Evolutionary conservation across 495 filamentous ascomycete genomes (phyloP).

Genomic region (Aspergillus leporis): DNA sequence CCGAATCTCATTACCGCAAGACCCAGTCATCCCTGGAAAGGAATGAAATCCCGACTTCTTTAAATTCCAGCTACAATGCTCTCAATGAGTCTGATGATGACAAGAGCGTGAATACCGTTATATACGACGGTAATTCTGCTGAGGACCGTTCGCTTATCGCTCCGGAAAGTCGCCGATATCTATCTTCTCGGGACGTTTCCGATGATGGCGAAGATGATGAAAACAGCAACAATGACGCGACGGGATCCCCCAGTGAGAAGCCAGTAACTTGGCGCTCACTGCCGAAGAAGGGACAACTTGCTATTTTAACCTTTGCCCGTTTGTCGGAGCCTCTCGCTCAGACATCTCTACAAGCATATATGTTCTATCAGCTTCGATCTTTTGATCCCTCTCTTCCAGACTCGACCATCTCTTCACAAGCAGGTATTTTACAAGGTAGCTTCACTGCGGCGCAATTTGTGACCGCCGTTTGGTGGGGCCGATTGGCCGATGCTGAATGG

Average conservation of each 20-base stretch:
- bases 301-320: conserved; percentile 71
- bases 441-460: conserved; percentile 79
- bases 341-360: conserved; percentile 71
- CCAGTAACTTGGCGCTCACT: conserved; percentile 68
- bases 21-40: background rate
- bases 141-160: conserved; percentile 14
- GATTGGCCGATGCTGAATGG: conserved; percentile 66
- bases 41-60: background rate
- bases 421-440: conserved; percentile 70
- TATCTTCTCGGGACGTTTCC: conserved; percentile 18
- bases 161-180: conserved; percentile 19
- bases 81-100: conserved; percentile 12
- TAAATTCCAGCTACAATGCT: background rate
- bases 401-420: conserved; percentile 71
- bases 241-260: conserved; percentile 26
- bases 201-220: conserved; percentile 20
- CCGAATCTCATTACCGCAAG: conserved; percentile 2
- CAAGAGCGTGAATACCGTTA: conserved; percentile 24
- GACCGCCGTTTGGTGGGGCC: conserved; percentile 79
- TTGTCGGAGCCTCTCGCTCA: conserved; percentile 79
- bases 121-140: conserved; percentile 15
- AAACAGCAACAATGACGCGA: conserved; percentile 11
- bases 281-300: conserved; percentile 72
- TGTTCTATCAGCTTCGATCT: conserved; percentile 73
- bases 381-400: conserved; percentile 64